These are phyloP conservation scores for Suhomyces bribrorum DNA, from an alignment of 1,139 yeast genomes.

Conservation along the genomic window DNA sequence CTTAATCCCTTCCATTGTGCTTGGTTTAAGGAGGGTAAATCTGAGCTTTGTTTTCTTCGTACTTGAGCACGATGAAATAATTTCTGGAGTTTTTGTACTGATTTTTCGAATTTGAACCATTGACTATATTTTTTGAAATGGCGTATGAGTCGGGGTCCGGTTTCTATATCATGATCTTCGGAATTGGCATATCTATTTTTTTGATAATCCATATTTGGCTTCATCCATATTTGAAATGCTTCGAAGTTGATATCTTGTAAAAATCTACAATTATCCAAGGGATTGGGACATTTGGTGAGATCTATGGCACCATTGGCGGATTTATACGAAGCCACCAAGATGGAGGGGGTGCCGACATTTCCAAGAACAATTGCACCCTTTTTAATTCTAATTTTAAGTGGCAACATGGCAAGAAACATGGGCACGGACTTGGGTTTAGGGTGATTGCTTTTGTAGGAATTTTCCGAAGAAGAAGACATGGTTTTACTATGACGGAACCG, in stretches of 20 bases:
- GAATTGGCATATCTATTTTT: conserved; percentile 16
- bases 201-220: conserved; percentile 65
- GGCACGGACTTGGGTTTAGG: conserved; percentile 3
- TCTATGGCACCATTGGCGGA: conserved; percentile 64
- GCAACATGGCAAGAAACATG: conserved; percentile 46
- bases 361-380: conserved; percentile 81
- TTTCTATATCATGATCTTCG: conserved; percentile 1
- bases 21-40: conserved; percentile 3
- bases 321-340: conserved; percentile 62
- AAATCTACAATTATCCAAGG: conserved; percentile 57
- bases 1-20: conserved; percentile 44
- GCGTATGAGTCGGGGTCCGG: conserved; percentile 9
- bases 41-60: conserved; percentile 3
- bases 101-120: conserved; percentile 26
- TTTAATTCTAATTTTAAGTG: conserved; percentile 57
- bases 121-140: conserved; percentile 24
- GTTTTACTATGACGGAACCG: conserved; percentile 6
- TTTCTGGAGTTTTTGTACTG: conserved; percentile 14
- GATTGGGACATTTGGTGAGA: conserved; percentile 47
- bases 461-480: conserved; percentile 3
- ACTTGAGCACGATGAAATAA: conserved; percentile 3
- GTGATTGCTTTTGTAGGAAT: conserved; percentile 1
- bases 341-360: conserved; percentile 71
- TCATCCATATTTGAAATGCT: conserved; percentile 58
- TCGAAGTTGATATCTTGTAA: conserved; percentile 45